Evolutionary conservation across 306 rosid genomes (phyloP).

Genomic region (Acmispon strigosus): DNA sequence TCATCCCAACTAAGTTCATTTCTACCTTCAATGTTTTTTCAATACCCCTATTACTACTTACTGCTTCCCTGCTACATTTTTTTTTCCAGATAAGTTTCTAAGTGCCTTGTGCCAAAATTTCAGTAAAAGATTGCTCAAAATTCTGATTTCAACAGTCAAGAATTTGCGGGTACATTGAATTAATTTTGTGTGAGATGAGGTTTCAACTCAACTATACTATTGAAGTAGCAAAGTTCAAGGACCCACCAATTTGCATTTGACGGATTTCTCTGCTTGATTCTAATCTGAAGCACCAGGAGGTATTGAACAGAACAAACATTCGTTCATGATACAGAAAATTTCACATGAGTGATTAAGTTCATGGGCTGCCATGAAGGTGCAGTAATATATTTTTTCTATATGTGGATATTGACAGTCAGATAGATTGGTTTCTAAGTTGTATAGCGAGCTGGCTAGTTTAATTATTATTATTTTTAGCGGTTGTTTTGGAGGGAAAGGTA

Average conservation of each 20-base stretch:
- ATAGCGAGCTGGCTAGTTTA: background rate
- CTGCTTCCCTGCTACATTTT: background rate
- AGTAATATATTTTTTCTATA: background rate
- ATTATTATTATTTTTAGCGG: background rate
- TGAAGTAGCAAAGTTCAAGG: background rate
- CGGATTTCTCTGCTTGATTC: background rate
- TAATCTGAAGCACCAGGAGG: background rate
- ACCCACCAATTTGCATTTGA: background rate
- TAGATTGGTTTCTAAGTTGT: background rate
- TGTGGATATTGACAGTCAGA: background rate
- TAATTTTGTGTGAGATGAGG: background rate
- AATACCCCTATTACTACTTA: background rate
- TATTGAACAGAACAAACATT: constrained; percentile 1
- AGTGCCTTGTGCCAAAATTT: background rate
- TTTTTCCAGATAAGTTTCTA: constrained; percentile 6
- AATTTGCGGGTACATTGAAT: background rate
- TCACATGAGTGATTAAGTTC: background rate
- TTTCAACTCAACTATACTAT: background rate
- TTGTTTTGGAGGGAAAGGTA: no score
- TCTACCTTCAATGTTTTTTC: background rate
- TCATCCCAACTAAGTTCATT: background rate
- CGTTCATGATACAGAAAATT: background rate
- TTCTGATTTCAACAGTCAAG: background rate
- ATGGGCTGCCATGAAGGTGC: background rate
- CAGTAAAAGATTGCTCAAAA: background rate